Base-by-base conservation (phyloP, 345 rosid genomes). In the Moringa oleifera region DNA sequence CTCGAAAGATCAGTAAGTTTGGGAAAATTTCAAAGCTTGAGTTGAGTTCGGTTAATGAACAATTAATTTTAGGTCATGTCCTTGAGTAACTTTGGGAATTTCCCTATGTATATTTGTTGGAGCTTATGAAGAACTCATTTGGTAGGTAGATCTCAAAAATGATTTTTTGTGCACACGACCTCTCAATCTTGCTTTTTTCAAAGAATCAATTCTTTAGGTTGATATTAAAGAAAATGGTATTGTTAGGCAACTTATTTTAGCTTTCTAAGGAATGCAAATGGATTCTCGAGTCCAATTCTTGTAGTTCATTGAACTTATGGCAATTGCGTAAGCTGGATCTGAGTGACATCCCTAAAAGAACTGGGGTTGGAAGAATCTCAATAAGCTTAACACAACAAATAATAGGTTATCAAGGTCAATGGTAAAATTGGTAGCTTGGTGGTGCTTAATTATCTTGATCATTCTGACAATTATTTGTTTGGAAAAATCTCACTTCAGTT, bases 391-490 rank as follows among this genome's bases (percentile, higher is more conserved):
- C 62, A 66, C 90, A 71, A 87, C 88, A 2, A 75, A 75, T 67
- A 90, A 88, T 53, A 68, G 66, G 67, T 66, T 88, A 33, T 85
- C 96, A 24, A 92, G 97, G 28, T 24, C 67, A 25, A 88, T 94
- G 31, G 33, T 52, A 89, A 83, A 37, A 73, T 90, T 0, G 96
- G 97, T 51, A 68, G 59, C 63, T 77, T 94, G 75, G 75, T 79
- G 0, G 91, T 82, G 66, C 90, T 94, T 21, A 94, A 90, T 68
- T 90, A 90, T 71, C 96, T 94, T 23, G 96, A 94, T 71, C 95
- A 90, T 25, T 90, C 99, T 0, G 73, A 70, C 33, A 94, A 94
- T 72, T 45, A 36, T 3, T 77, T 94, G 49, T 78, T 89, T 1
- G 99, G 97, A 50, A 74, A 69, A 19, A 76, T 94, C 59, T 96